Percentiles rank a stretch among this genome's conserved stretches.
These are phyloP conservation scores for Haplosporangium sp. DNA, from an alignment of 371 early-diverging fungal genomes.

Conservation along the genomic window DNA sequence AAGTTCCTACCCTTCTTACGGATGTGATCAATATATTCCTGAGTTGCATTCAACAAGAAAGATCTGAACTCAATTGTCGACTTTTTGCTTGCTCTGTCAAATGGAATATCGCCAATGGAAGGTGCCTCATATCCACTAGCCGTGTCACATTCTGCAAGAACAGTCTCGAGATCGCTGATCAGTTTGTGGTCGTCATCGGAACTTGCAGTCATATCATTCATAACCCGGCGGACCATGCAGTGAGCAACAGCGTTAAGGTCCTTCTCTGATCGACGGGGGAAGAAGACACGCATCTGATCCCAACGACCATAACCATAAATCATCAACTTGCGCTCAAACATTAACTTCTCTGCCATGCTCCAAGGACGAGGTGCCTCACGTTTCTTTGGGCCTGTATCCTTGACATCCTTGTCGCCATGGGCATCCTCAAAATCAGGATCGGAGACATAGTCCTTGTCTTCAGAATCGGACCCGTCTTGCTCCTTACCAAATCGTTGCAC, in stretches of 20 bases:
- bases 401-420: slow-evolving; percentile 27
- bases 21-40: slow-evolving; percentile 80
- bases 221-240: slow-evolving; percentile 46
- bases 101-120: slow-evolving; percentile 64
- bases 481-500: slow-evolving; percentile 66
- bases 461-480: slow-evolving; percentile 46
- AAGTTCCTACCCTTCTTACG: slow-evolving; percentile 78
- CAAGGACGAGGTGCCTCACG: slow-evolving; percentile 68
- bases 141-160: slow-evolving; percentile 52
- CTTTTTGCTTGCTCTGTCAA: slow-evolving; percentile 68
- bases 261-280: slow-evolving; percentile 69
- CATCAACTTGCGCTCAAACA: slow-evolving; percentile 88
- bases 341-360: slow-evolving; percentile 81
- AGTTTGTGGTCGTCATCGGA: slow-evolving; percentile 42
- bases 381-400: slow-evolving; percentile 27
- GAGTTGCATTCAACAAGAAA: slow-evolving; percentile 76
- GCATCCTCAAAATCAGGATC: slow-evolving; percentile 48
- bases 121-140: slow-evolving; percentile 54
- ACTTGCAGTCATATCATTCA: slow-evolving; percentile 29
- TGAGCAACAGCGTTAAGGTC: slow-evolving; percentile 66
- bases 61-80: slow-evolving; percentile 72
- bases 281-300: slow-evolving; percentile 72
- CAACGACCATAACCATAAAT: slow-evolving; percentile 84
- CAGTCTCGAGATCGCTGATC: slow-evolving; percentile 41
- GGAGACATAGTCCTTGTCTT: slow-evolving; percentile 46